Percentiles rank a stretch among this genome's conserved stretches.
These are phyloP conservation scores for Lecanicillium sp. DNA, from an alignment of 2,329 filamentous ascomycete species.

Conservation along the genomic window DNA sequence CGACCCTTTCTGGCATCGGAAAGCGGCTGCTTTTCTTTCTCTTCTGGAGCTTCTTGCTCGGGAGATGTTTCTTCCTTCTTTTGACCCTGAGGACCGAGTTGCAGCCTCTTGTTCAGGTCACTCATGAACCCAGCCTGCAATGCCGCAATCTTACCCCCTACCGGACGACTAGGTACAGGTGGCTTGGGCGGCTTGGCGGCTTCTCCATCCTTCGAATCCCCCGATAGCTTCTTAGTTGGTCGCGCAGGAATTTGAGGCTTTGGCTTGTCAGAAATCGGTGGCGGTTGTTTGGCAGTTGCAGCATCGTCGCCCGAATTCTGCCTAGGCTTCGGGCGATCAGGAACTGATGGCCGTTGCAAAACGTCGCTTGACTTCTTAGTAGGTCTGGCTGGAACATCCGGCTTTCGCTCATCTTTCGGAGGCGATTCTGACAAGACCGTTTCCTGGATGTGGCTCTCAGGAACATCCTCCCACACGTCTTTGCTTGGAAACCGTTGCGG, in stretches of 20 bases:
- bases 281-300: conserved; percentile 25
- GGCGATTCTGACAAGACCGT: conserved; percentile 53
- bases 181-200: conserved; percentile 59
- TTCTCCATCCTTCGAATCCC: conserved; percentile 32
- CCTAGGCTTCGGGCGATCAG: conserved; percentile 47
- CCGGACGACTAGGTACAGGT: conserved; percentile 63
- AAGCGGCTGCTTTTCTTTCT: conserved; percentile 69
- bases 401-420: conserved; percentile 18
- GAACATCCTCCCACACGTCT: conserved; percentile 91
- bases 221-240: conserved; percentile 43
- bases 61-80: conserved; percentile 62
- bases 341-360: conserved; percentile 35
- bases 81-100: conserved; percentile 71
- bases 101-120: conserved; percentile 82
- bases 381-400: conserved; percentile 22
- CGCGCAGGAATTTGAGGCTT: conserved; percentile 55
- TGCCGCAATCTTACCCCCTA: conserved; percentile 80
- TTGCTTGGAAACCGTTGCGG: conserved; percentile 77
- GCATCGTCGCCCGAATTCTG: conserved; percentile 27
- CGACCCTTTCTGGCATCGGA: conserved; percentile 83
- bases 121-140: conserved; percentile 88
- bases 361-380: conserved; percentile 28
- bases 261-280: conserved; percentile 40
- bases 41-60: conserved; percentile 45
- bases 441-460: conserved; percentile 72